Evolutionary conservation across 306 rosid species (phyloP).

Genomic region (Trifolium subterraneum): DNA sequence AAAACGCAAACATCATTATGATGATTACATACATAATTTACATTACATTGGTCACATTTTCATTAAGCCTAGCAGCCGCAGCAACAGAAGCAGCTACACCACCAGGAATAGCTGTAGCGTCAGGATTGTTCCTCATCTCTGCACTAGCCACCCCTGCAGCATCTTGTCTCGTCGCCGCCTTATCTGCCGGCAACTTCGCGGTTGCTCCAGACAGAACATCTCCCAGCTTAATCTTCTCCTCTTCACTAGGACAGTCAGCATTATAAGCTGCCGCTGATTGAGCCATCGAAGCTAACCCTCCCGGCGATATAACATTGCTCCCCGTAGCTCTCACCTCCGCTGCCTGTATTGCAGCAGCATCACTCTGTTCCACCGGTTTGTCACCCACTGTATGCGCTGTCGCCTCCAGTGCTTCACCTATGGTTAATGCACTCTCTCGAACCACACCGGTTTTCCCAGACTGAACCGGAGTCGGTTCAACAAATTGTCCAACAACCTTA

Average conservation of each 20-base stretch:
- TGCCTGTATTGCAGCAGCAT: conserved; percentile 72
- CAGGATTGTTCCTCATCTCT: conserved; percentile 66
- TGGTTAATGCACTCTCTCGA: conserved; percentile 50
- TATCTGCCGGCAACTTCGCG: conserved; percentile 55
- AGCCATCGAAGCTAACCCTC: conserved; percentile 65
- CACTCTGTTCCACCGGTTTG: conserved; percentile 64
- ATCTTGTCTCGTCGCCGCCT: conserved; percentile 60
- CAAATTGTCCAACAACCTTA: conserved; percentile 67
- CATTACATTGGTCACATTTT: conserved; percentile 36
- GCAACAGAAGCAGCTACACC: conserved; percentile 75
- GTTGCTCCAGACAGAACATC: conserved; percentile 64
- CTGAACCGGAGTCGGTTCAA: conserved; percentile 46
- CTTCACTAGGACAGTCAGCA: conserved; percentile 31
- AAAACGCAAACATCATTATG: not conserved
- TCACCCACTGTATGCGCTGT: conserved; percentile 53
- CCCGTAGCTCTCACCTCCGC: conserved; percentile 77
- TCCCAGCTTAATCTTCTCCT: conserved; percentile 63
- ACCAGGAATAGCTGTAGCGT: conserved; percentile 48
- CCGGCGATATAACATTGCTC: conserved; percentile 48
- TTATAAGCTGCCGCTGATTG: conserved; percentile 68
- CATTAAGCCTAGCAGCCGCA: conserved; percentile 72
- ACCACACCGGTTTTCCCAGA: not conserved
- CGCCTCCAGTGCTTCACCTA: conserved; percentile 88
- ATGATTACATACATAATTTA: not conserved
- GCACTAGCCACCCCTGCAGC: conserved; percentile 67